Base-by-base conservation (phyloP, 1,284 basidiomycete species). In the Exobasidium rhododendri region DNA sequence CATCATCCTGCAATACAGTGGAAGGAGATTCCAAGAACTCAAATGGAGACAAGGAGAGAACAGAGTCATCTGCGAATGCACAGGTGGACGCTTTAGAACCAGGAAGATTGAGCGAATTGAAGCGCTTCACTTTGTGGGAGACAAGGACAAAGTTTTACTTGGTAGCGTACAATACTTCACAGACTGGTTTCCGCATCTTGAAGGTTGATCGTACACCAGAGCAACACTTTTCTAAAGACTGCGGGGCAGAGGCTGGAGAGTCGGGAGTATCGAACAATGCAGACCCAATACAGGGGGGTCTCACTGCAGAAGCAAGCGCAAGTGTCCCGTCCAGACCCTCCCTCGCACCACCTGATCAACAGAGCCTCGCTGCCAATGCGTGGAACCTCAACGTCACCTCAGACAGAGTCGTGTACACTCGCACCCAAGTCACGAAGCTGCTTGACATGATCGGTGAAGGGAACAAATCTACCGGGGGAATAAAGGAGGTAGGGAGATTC, bases 391-490 rank as follows among this genome's bases (percentile, higher is more conserved):
- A 67, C 29, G 70, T 79, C 17, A 73, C 73, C 2, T 68, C 71
- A 3, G 76, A 78, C 32, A 62, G 64, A 2, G 70, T 71, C 2
- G 72, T 91, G 31, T 98, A 98, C 80, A 90, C 87, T 47, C 87
- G 88, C 13, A 88, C 87, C 72, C 90, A 98, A 82, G 89, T 97
- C 84, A 89, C 86, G 56, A 87, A 88, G 40, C 87, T 97, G 81
- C 83, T 97, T 67, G 90, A 91, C 79, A 96, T 94, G 89, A 84
- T 98, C 14, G 90, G 93, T 65, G 93, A 97, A 73, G 93, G 93
- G 20, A 97, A 97, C 80, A 89, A 88, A 78, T 85, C 84, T 3
- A 88, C 88, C 10, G 94, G 94, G 6, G 93, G 94, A 1, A 81
- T 97, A 63, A 91, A 90, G 4, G 91, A 88, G n/a, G 71, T 76